These are phyloP conservation scores for Aspergillus carlsbadensis DNA, from an alignment of 495 filamentous ascomycete genomes.

Conservation along the genomic window DNA sequence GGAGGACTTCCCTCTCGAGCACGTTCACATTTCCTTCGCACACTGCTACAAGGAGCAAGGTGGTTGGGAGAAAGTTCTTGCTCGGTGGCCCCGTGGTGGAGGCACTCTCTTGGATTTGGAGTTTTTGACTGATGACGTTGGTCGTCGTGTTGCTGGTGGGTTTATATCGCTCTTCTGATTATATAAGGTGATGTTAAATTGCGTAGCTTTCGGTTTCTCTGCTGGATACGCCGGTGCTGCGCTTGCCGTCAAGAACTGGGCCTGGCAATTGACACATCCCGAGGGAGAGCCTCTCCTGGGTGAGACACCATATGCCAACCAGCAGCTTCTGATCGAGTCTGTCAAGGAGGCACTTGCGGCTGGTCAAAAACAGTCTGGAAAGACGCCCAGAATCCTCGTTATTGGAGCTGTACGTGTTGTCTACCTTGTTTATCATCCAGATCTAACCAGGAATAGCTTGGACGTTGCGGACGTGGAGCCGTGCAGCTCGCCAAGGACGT, in stretches of 20 bases:
- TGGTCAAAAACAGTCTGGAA: constrained; percentile 54
- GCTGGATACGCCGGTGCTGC: constrained; percentile 78
- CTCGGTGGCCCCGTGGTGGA: constrained; percentile 76
- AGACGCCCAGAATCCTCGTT: constrained; percentile 53
- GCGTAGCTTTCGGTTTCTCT: constrained; percentile 64
- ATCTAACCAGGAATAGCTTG: constrained; percentile 45
- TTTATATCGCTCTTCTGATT: neutral
- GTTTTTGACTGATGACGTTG: constrained; percentile 76
- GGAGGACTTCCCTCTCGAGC: constrained; percentile 81
- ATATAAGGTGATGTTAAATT: constrained; percentile 10
- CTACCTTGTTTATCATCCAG: neutral
- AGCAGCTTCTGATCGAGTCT: constrained; percentile 67
- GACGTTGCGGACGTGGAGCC: constrained; percentile 84
- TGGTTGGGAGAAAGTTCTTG: constrained; percentile 80
- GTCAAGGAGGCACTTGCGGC: constrained; percentile 66
- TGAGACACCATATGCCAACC: constrained; percentile 73
- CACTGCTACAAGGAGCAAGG: constrained; percentile 84
- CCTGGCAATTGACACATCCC: constrained; percentile 76
- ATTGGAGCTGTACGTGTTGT: constrained; percentile 54
- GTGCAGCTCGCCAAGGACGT: constrained; percentile 74
- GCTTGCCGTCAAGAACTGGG: constrained; percentile 81
- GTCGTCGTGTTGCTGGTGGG: constrained; percentile 72
- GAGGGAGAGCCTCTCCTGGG: constrained; percentile 61
- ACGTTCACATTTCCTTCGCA: constrained; percentile 84
- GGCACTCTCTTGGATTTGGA: constrained; percentile 88